Percentiles rank a stretch among this genome's conserved stretches.
phyloP scores from a whole-genome alignment of 306 rosid species.

The Trichosanthes truncata region DNA sequence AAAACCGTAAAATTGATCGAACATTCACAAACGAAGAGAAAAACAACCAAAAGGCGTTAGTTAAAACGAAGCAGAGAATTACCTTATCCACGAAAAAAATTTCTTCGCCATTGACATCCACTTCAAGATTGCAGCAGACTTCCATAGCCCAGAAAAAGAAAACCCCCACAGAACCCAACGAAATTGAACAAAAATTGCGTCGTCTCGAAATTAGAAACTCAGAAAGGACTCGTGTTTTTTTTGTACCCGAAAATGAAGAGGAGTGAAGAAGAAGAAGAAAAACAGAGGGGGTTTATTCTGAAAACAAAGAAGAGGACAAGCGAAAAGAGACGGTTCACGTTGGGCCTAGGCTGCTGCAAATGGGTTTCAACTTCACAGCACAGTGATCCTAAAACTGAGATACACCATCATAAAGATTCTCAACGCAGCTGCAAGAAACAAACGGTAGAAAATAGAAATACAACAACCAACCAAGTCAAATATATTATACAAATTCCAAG shows the following conservation, averaged over 20 bases:
- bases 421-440: slow-evolving; percentile 34
- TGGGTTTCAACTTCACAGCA: slow-evolving; percentile 30
- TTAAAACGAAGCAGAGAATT: neutral
- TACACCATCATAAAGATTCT: slow-evolving; percentile 31
- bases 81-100: slow-evolving; percentile 83
- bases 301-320: slow-evolving; percentile 47
- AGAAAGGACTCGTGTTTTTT: neutral
- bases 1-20: neutral
- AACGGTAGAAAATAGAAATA: slow-evolving; percentile 29
- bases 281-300: slow-evolving; percentile 35
- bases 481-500: slow-evolving; percentile 32
- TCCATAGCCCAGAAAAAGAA: slow-evolving; percentile 34
- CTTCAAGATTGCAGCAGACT: slow-evolving; percentile 65
- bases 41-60: neutral
- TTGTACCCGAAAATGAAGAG: neutral
- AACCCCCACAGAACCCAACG: neutral
- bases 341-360: slow-evolving; percentile 16
- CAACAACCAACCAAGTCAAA: slow-evolving; percentile 21
- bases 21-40: neutral
- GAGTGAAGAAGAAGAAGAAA: slow-evolving; percentile 14
- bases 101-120: slow-evolving; percentile 89
- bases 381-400: slow-evolving; percentile 25
- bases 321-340: slow-evolving; percentile 21
- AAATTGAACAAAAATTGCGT: neutral
- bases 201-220: slow-evolving; percentile 16